These are phyloP conservation scores for Paratinospora sagittata DNA, from an alignment of 164 flowering plant genomes.

Conservation along the genomic window DNA sequence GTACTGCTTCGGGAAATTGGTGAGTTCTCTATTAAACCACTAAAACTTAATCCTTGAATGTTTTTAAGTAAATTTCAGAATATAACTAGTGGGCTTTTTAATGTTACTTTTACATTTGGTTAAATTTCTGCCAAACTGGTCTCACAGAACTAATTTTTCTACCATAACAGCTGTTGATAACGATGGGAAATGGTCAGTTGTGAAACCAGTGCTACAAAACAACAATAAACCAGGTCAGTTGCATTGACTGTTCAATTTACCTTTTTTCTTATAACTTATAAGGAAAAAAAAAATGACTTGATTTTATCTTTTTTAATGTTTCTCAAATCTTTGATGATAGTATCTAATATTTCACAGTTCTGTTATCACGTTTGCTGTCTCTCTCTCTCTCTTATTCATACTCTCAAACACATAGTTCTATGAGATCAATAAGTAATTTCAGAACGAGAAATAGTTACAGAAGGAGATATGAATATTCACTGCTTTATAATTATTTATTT, in stretches of 20 bases:
- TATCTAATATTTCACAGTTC: no score
- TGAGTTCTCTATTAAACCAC: conserved; percentile 22
- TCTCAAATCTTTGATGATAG: no score
- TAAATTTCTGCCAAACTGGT: neutral
- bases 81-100: neutral
- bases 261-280: no score
- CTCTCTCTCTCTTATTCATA: no score
- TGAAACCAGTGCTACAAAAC: conserved; percentile 46
- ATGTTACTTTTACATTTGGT: neutral
- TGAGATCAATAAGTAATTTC: no score
- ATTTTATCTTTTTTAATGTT: neutral
- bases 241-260: neutral
- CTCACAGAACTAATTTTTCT: conserved; percentile 15
- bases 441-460: no score
- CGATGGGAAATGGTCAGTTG: conserved; percentile 84
- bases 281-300: neutral
- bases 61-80: neutral
- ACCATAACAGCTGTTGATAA: conserved; percentile 61
- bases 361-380: no score
- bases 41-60: neutral
- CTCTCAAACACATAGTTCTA: no score
- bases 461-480: no score
- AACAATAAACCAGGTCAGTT: conserved; percentile 54
- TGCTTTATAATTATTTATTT: no score
- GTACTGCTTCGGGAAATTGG: conserved; percentile 81